Percentiles rank a stretch among this genome's conserved stretches.
phyloP scores from a whole-genome alignment of 2,329 filamentous ascomycete genomes.

The Helotiales sp. region DNA sequence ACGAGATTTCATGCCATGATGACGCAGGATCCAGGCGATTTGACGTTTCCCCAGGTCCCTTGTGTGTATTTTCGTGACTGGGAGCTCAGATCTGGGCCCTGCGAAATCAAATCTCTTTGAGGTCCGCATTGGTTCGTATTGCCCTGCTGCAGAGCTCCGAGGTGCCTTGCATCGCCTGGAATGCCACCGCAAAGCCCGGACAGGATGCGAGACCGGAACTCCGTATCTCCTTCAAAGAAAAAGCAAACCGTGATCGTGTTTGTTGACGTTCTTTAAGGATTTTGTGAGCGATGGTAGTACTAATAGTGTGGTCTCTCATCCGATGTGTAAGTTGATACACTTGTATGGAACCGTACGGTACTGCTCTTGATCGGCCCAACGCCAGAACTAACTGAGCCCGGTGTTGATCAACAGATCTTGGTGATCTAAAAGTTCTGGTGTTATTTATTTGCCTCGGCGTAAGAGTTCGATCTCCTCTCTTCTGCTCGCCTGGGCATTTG shows the following conservation, averaged over 20 bases:
- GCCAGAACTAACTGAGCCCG: not conserved
- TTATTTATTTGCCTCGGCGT: not conserved
- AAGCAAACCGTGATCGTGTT: not conserved
- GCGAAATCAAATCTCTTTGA: not conserved
- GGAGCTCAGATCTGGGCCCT: not conserved
- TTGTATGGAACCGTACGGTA: not conserved
- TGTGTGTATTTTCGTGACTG: not conserved
- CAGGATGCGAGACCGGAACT: constrained; percentile 13
- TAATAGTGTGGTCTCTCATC: not conserved
- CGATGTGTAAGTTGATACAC: constrained; percentile 13
- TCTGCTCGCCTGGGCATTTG: not conserved
- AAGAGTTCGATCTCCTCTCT: not conserved
- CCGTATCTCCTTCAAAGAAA: not conserved
- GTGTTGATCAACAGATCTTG: constrained; percentile 4
- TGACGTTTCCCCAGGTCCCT: not conserved
- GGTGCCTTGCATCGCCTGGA: constrained; percentile 12
- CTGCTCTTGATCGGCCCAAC: constrained; percentile 9
- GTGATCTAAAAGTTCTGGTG: not conserved
- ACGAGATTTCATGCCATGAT: constrained; percentile 14
- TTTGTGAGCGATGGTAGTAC: not conserved
- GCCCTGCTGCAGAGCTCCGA: constrained; percentile 13
- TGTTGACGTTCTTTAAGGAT: not conserved
- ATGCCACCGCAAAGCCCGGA: constrained; percentile 1
- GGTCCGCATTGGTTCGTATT: not conserved
- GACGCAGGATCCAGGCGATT: not conserved